A percentile compares a stretch with the other conserved stretches of the same genome.
Evolutionary conservation across 2,329 filamentous ascomycete genomes (phyloP).

Genomic region (Xylaria multiplex): DNA sequence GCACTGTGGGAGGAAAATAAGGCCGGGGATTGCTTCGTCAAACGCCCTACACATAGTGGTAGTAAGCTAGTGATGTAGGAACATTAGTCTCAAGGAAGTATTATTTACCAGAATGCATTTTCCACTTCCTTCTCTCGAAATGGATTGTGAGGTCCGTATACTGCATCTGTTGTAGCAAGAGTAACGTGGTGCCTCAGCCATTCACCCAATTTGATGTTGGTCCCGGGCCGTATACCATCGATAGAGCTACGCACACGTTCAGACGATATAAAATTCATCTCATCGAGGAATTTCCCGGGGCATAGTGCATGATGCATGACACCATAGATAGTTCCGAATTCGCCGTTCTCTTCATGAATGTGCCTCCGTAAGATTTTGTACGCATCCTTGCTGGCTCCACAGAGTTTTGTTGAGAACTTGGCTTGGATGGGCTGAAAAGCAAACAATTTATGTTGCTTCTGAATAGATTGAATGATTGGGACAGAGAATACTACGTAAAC

Average conservation of each 20-base stretch:
- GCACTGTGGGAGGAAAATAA: slow-evolving; percentile 10
- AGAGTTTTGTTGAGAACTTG: neutral
- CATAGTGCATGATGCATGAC: neutral
- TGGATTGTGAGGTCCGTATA: slow-evolving; percentile 7
- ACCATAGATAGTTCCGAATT: neutral
- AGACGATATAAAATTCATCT: neutral
- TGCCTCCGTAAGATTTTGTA: slow-evolving; percentile 5
- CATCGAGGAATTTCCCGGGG: neutral
- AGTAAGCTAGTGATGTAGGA: slow-evolving; percentile 7
- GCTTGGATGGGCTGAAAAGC: slow-evolving; percentile 11
- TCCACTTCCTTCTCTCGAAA: neutral
- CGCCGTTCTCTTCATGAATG: neutral
- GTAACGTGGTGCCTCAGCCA: slow-evolving; percentile 13
- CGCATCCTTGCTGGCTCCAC: slow-evolving; percentile 9
- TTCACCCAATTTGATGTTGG: slow-evolving; percentile 17
- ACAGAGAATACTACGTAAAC: slow-evolving; percentile 13
- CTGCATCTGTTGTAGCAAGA: slow-evolving; percentile 13
- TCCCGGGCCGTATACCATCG: neutral
- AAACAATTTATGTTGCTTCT: slow-evolving; percentile 6
- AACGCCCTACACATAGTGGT: neutral
- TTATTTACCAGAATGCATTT: slow-evolving; percentile 12
- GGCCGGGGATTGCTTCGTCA: slow-evolving; percentile 1
- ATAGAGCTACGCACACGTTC: neutral
- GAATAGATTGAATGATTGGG: slow-evolving; percentile 9
- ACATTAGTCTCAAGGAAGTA: neutral